These are phyloP conservation scores for Magnolia changhungtana DNA, from an alignment of 164 flowering plant genomes.

Conservation along the genomic window DNA sequence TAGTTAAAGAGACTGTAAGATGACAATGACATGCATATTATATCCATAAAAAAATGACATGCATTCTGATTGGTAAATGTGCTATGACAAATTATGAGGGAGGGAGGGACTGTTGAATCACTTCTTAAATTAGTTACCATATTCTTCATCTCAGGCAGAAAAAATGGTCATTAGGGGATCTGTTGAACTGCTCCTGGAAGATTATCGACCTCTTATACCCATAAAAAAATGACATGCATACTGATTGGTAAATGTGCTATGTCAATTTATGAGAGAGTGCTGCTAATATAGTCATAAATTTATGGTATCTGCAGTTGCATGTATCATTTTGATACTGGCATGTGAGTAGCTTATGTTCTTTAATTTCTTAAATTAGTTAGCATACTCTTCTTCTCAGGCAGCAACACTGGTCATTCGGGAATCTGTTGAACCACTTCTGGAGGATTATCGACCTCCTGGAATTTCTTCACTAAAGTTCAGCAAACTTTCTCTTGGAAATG, in stretches of 20 bases:
- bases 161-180: conserved; percentile 73
- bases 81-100: too few species aligned
- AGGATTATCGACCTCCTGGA: conserved; percentile 91
- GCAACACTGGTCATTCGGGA: conserved; percentile 76
- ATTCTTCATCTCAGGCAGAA: conserved; percentile 63
- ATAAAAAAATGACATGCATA: not conserved
- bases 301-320: not conserved
- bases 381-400: conserved; percentile 52
- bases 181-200: conserved; percentile 93
- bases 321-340: not conserved
- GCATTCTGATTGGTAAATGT: too few species aligned
- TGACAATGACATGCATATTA: too few species aligned
- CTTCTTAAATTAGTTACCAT: not conserved
- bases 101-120: too few species aligned
- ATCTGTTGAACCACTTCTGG: conserved; percentile 93
- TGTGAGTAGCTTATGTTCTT: not conserved
- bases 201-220: conserved; percentile 58
- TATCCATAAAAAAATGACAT: too few species aligned
- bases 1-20: too few species aligned
- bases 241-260: not conserved
- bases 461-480: conserved; percentile 88
- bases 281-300: not conserved
- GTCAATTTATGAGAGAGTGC: too few species aligned
- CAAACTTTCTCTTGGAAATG: conserved; percentile 86
- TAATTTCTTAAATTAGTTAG: conserved; percentile 5